Evolutionary conservation across 2,329 filamentous ascomycete species (phyloP).

Genomic region (Botrytis medusae): DNA sequence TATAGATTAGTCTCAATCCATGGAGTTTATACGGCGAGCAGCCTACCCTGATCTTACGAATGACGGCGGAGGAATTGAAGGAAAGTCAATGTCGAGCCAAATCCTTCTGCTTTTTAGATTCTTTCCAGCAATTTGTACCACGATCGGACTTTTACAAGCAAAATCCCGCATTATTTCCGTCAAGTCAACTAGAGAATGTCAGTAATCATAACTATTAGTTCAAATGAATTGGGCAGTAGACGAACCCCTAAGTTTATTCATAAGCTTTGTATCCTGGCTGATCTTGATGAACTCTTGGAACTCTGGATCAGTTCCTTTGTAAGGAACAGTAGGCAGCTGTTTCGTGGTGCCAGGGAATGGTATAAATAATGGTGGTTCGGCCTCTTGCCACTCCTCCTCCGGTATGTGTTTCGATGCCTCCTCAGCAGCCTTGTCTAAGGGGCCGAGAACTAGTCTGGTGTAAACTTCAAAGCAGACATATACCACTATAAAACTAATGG

Average conservation of each 20-base stretch:
- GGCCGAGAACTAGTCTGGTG: slow-evolving; percentile 47
- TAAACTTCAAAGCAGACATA: slow-evolving; percentile 47
- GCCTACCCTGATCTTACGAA: slow-evolving; percentile 61
- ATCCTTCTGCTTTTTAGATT: slow-evolving; percentile 49
- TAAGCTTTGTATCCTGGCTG: slow-evolving; percentile 52
- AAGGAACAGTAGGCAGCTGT: slow-evolving; percentile 50
- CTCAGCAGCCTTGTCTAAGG: slow-evolving; percentile 42
- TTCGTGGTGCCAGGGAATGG: slow-evolving; percentile 61
- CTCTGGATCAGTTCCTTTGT: slow-evolving; percentile 60
- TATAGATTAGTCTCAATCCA: slow-evolving; percentile 30
- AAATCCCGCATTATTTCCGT: slow-evolving; percentile 45
- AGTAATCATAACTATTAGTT: slow-evolving; percentile 17
- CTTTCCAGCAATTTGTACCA: slow-evolving; percentile 47
- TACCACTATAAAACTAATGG: slow-evolving; percentile 41
- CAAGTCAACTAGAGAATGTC: slow-evolving; percentile 45
- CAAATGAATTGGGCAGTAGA: neutral
- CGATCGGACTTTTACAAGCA: slow-evolving; percentile 46
- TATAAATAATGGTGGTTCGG: slow-evolving; percentile 54
- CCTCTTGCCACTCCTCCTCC: slow-evolving; percentile 45
- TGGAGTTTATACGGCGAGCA: neutral
- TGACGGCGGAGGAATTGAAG: slow-evolving; percentile 56
- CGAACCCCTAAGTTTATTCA: slow-evolving; percentile 39
- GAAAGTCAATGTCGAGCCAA: slow-evolving; percentile 64
- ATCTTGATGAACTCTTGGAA: slow-evolving; percentile 61
- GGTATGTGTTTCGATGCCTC: slow-evolving; percentile 46